Percentiles rank a stretch among this genome's conserved stretches.
These are phyloP conservation scores for Hyphodiscus hymeniophilus DNA, from an alignment of 495 filamentous ascomycete species.

Conservation along the genomic window DNA sequence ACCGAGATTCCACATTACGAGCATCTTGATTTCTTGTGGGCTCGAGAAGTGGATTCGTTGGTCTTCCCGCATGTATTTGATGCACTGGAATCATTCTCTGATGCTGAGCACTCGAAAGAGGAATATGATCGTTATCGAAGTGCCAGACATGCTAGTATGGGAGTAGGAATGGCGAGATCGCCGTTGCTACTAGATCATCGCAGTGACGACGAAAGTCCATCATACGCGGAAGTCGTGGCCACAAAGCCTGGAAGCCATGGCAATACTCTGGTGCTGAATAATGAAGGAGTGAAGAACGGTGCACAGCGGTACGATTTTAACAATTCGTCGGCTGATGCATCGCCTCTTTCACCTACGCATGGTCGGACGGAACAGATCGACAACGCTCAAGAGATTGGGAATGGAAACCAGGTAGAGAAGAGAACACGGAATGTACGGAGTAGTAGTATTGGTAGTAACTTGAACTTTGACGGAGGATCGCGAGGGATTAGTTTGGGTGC, in stretches of 20 bases:
- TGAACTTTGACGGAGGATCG: slow-evolving; percentile 15
- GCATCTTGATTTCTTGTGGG: slow-evolving; percentile 98
- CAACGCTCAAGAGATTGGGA: not conserved
- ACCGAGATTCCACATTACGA: slow-evolving; percentile 86
- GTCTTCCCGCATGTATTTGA: slow-evolving; percentile 89
- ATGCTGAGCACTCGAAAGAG: slow-evolving; percentile 39
- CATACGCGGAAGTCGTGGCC: slow-evolving; percentile 9
- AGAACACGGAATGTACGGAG: slow-evolving; percentile 6
- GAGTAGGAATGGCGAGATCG: slow-evolving; percentile 4
- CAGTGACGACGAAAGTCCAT: slow-evolving; percentile 11
- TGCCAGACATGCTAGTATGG: slow-evolving; percentile 16
- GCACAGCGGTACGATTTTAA: slow-evolving; percentile 8
- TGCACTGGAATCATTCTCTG: slow-evolving; percentile 62
- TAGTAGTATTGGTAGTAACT: slow-evolving; percentile 17
- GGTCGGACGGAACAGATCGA: not conserved
- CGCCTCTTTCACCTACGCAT: slow-evolving; percentile 11
- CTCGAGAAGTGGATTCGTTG: slow-evolving; percentile 66
- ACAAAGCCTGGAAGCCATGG: not conserved
- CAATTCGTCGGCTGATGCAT: slow-evolving; percentile 14
- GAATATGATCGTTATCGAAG: slow-evolving; percentile 33
- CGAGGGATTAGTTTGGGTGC: slow-evolving; percentile 19
- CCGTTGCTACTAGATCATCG: slow-evolving; percentile 6
- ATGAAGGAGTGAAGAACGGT: slow-evolving; percentile 3
- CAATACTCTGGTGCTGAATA: not conserved
- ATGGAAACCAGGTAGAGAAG: slow-evolving; percentile 3